Evolutionary conservation across 2,329 filamentous ascomycete genomes (phyloP).

Genomic region (Saccharata proteae): DNA sequence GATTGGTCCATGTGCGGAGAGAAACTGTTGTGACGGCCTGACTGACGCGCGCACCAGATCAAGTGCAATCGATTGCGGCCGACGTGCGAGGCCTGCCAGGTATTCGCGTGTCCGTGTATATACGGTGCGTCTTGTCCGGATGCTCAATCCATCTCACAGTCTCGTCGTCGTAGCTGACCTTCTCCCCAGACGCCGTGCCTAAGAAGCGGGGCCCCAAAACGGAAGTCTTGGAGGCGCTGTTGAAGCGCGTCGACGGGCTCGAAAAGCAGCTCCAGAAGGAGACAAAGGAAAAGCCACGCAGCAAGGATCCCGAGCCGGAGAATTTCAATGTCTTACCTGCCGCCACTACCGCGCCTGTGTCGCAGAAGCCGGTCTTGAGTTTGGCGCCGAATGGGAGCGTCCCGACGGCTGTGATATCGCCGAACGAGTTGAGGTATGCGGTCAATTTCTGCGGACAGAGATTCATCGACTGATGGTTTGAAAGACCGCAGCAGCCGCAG

Average conservation of each 20-base stretch:
- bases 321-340: not conserved
- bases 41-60: conserved; percentile 45
- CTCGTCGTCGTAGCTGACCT: conserved; percentile 9
- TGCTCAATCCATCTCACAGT: not conserved
- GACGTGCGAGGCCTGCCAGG: conserved; percentile 77
- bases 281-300: conserved; percentile 29
- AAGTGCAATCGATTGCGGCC: conserved; percentile 81
- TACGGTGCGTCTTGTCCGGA: conserved; percentile 50
- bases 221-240: conserved; percentile 70
- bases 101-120: conserved; percentile 78
- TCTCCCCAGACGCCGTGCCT: conserved; percentile 61
- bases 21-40: conserved; percentile 10
- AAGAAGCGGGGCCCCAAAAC: conserved; percentile 88
- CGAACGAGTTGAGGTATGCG: conserved; percentile 6
- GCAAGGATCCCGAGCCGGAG: not conserved
- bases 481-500: conserved; percentile 16
- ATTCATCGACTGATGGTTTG: conserved; percentile 1
- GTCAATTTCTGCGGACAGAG: not conserved
- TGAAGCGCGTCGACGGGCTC: conserved; percentile 76
- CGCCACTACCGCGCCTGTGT: conserved; percentile 2
- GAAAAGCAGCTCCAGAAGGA: conserved; percentile 61
- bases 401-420: conserved; percentile 4
- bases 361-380: conserved; percentile 4
- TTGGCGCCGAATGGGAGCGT: conserved; percentile 2
- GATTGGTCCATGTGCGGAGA: conserved; percentile 5